Base-by-base conservation (phyloP, 257 asterid species). In the Cynanchum wilfordii region DNA sequence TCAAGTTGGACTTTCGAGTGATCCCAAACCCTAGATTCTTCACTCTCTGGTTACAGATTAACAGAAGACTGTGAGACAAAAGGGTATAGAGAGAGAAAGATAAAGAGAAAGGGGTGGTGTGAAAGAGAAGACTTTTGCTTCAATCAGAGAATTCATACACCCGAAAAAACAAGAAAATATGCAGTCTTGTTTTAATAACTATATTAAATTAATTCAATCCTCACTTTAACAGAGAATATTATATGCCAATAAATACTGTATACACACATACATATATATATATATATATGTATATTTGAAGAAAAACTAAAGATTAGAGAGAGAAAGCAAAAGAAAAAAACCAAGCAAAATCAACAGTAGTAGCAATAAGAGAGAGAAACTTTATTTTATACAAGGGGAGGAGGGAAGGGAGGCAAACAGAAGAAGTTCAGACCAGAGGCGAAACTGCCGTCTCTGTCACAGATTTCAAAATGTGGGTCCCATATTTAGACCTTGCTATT, bases 81-180 rank as follows among this genome's bases (percentile, higher is more conserved):
- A 67, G 24, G 47, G 10, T 8, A 7, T 1, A 42, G 47, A 49
- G 74, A 56, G 64, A 38, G 20, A 20, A 56, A 57, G 69, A 33
- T 75, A 71, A 77, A 71, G 87, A 83, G 89, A 76, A 73, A 86
- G 82, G 89, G 86, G 85, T 84, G 85, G 89, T 78, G 95, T 83
- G 96, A 86, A 86, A 87, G 93, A 81, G 92, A 72, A 87, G 91
- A 88, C 89, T 89, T 81, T 83, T 62, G 77, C 71, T 74, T 59
- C 57, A 70, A 36, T 22, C 79, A 81, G 79, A 69, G 75, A 81
- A 85, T 70, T 51, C 56, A 76, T 80, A 72, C 79, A 74, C 84
- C 75, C 82, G 54, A 16, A 77, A 77, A 79, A 69, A 80, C 73
- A 82, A 80, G 70, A 79, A 79, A 76, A 78, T 79, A 80, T 78